These are phyloP conservation scores for Litchi chinensis DNA, from an alignment of 345 rosid genomes.

Conservation along the genomic window DNA sequence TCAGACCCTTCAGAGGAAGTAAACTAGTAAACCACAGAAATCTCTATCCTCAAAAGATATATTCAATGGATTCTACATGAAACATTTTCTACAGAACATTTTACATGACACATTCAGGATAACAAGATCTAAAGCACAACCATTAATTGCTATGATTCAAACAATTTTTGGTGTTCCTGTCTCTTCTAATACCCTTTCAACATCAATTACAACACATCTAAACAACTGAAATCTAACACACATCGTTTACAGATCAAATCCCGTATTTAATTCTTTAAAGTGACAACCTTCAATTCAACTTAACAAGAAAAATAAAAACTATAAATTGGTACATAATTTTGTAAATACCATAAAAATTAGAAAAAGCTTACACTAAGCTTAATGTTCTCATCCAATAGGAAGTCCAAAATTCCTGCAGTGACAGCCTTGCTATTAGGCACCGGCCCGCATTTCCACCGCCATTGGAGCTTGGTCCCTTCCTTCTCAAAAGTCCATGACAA, in stretches of 20 bases:
- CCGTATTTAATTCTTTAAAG: neutral
- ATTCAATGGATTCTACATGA: neutral
- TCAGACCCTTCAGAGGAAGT: neutral
- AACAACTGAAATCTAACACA: neutral
- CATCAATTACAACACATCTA: neutral
- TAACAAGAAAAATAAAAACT: neutral
- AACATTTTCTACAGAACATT: neutral
- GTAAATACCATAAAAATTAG: neutral
- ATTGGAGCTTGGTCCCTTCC: constrained; percentile 84
- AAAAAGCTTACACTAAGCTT: constrained; percentile 65
- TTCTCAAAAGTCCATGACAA: constrained; percentile 91
- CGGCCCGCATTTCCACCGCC: constrained; percentile 87
- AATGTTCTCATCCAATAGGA: constrained; percentile 81
- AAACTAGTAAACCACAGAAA: neutral
- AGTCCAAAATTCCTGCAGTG: constrained; percentile 67
- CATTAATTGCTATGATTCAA: neutral
- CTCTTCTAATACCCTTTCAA: neutral
- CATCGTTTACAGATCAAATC: neutral
- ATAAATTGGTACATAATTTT: neutral
- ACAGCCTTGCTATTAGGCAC: constrained; percentile 52
- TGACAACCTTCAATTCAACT: neutral
- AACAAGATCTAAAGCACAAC: neutral
- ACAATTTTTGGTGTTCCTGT: neutral
- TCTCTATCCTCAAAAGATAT: neutral
- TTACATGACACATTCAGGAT: neutral